Base-by-base conservation (phyloP, 352 stramenopile species). In the Globisporangium megalacanthum region DNA sequence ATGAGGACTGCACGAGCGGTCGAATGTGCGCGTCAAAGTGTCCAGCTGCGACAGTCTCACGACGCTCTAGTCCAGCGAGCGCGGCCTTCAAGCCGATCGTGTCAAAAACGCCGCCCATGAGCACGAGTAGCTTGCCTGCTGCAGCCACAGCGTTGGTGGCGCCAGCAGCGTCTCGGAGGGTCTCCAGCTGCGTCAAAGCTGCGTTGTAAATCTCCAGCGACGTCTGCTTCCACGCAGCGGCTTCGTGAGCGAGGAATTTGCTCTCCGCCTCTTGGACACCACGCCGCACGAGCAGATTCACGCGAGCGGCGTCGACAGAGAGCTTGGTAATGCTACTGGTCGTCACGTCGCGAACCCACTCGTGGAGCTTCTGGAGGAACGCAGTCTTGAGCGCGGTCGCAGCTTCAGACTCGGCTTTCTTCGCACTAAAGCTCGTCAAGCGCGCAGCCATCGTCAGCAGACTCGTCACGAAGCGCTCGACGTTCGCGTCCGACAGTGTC, bases 11-110 rank as follows among this genome's bases (percentile, higher is more conserved):
- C 37, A 89, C 61, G 17, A 81, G 54, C 3, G 73, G 64, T 4
- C 75, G 77, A 44, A 86, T 70, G 22, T 85, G 64, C 4, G 20
- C 17, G 13, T 75, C 60, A 55, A 82, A 91, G 67, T 89, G 81
- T 4, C 49, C 48, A 14, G 77, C 69, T 7, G 68, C 44, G 13
- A 62, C 49, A 10, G 56, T 57, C 29, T 68, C 59, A 39, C 6
- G 20, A n/a, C 19, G 36, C 15, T 20, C 13, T 9, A 15, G n/a
- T 48, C 19, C 19, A 9, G 25, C 45, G 17, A 73, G 41, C 15
- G 58, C 36, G 8, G 33, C 51, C 42, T 67, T 45, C n/a, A 79
- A 56, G 1, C 73, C 60, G 41, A 82, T 53, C 8, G 55, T 50
- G 20, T 72, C 64, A 29, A 69, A 85, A 15, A 89, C 56, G 8